Evolutionary conservation across 768 basidiomycete genomes (phyloP).

Genomic region (Amanita inopinata): DNA sequence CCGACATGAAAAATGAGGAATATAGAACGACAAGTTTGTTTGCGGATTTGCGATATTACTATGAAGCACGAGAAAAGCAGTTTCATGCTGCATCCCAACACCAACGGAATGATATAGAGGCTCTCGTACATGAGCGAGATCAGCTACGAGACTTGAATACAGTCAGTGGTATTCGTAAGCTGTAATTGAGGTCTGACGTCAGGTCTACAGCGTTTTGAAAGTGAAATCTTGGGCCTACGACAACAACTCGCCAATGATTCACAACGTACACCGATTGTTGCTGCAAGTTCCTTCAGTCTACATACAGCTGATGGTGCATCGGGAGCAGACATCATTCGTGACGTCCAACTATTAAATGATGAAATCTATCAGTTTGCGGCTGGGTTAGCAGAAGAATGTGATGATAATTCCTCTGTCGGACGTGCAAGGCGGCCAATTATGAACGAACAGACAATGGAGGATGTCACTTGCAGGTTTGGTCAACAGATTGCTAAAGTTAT

Average conservation of each 20-base stretch:
- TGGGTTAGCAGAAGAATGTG: not conserved
- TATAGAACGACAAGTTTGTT: too few species aligned
- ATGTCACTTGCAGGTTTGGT: not conserved
- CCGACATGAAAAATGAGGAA: too few species aligned
- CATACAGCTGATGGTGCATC: slow-evolving; percentile 1
- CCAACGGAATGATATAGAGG: not conserved
- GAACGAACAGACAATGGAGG: too few species aligned
- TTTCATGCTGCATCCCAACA: not conserved
- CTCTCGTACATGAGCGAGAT: not conserved
- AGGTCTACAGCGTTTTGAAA: not conserved
- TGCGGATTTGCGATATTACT: not conserved
- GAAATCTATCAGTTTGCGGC: slow-evolving; percentile 6
- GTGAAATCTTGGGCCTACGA: not conserved
- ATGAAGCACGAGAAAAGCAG: not conserved
- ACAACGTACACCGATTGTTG: not conserved
- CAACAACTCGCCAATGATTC: not conserved
- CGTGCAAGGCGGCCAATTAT: not conserved
- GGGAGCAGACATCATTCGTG: slow-evolving; percentile 1
- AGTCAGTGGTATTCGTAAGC: not conserved
- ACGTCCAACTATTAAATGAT: not conserved
- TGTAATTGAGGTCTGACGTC: not conserved
- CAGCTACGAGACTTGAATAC: not conserved
- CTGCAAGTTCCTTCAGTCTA: not conserved
- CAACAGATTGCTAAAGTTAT: not conserved
- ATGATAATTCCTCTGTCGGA: not conserved